These are phyloP conservation scores for Ustilago lituana DNA, from an alignment of 1,284 basidiomycete genomes.

Conservation along the genomic window DNA sequence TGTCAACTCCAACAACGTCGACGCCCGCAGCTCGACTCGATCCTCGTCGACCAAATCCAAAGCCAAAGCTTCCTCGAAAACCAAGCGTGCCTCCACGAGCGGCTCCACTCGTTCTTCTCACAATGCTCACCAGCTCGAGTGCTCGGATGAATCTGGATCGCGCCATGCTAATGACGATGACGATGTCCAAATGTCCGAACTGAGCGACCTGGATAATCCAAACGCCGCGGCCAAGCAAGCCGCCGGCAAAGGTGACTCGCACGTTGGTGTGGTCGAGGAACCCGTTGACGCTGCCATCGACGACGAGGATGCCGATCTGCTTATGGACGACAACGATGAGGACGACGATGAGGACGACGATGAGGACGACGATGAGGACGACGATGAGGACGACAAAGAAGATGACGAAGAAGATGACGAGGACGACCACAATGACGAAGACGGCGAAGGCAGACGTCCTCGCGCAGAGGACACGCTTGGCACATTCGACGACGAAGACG, in stretches of 20 bases:
- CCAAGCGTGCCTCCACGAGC: slow-evolving; percentile 26
- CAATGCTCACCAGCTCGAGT: slow-evolving; percentile 20
- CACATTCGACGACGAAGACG: slow-evolving; percentile 38
- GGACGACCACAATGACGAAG: slow-evolving; percentile 31
- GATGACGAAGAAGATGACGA: slow-evolving; percentile 10
- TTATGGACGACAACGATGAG: slow-evolving; percentile 17
- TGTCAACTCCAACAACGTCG: slow-evolving; percentile 15
- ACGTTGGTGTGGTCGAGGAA: slow-evolving; percentile 22
- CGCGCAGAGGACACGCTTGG: no score
- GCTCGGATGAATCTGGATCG: slow-evolving; percentile 23
- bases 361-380: slow-evolving; percentile 3
- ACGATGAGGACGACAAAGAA: slow-evolving; percentile 1
- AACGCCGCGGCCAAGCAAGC: slow-evolving; percentile 1
- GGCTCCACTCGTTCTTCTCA: slow-evolving; percentile 13
- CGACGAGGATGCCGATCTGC: slow-evolving; percentile 6
- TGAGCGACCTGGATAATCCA: slow-evolving; percentile 4
- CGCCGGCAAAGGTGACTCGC: not conserved
- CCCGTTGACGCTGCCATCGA: not conserved
- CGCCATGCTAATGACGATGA: slow-evolving; percentile 9
- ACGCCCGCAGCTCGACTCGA: slow-evolving; percentile 15
- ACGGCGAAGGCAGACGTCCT: slow-evolving; percentile 11
- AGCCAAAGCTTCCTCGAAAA: slow-evolving; percentile 10
- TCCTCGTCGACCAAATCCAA: slow-evolving; percentile 21
- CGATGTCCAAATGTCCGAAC: slow-evolving; percentile 32
- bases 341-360: slow-evolving; percentile 13